Percentiles rank a stretch among this genome's conserved stretches.
These are phyloP conservation scores for Dimocarpus longan DNA, from an alignment of 345 rosid genomes.

Conservation along the genomic window DNA sequence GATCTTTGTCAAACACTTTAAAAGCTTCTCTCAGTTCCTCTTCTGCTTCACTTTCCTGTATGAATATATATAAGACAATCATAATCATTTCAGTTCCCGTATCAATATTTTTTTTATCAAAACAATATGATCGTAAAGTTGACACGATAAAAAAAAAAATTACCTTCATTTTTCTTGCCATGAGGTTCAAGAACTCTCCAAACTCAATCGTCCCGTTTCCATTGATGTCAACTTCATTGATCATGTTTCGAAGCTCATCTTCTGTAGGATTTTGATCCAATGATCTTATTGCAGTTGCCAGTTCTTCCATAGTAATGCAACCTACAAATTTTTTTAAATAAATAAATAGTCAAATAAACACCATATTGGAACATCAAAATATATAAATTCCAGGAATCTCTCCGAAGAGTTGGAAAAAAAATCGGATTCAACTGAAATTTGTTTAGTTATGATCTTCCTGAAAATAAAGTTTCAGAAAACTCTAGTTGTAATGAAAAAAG, in stretches of 20 bases:
- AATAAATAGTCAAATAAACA: background rate
- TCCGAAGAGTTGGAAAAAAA: too few relatives aligned
- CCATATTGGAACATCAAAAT: too few relatives aligned
- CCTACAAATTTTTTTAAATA: slow-evolving; percentile 31
- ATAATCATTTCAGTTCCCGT: too few relatives aligned
- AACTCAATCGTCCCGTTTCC: slow-evolving; percentile 68
- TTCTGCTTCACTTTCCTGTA: slow-evolving; percentile 56
- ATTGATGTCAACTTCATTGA: slow-evolving; percentile 55
- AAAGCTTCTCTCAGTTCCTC: slow-evolving; percentile 65
- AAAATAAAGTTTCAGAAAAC: too few relatives aligned
- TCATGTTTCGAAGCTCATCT: slow-evolving; percentile 66
- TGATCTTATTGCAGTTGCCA: slow-evolving; percentile 54
- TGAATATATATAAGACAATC: too few relatives aligned
- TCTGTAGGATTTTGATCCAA: slow-evolving; percentile 57
- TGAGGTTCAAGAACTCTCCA: slow-evolving; percentile 69
- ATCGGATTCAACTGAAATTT: too few relatives aligned
- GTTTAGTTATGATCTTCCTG: too few relatives aligned
- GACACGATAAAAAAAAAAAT: too few relatives aligned
- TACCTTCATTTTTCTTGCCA: slow-evolving; percentile 74
- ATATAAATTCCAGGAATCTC: background rate
- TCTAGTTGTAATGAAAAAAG: background rate
- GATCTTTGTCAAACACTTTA: slow-evolving; percentile 69
- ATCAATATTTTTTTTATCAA: too few relatives aligned
- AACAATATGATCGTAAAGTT: background rate
- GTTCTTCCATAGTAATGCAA: slow-evolving; percentile 60